Base-by-base conservation (phyloP, 768 basidiomycete genomes). In the Paxillus rubicundulus region DNA sequence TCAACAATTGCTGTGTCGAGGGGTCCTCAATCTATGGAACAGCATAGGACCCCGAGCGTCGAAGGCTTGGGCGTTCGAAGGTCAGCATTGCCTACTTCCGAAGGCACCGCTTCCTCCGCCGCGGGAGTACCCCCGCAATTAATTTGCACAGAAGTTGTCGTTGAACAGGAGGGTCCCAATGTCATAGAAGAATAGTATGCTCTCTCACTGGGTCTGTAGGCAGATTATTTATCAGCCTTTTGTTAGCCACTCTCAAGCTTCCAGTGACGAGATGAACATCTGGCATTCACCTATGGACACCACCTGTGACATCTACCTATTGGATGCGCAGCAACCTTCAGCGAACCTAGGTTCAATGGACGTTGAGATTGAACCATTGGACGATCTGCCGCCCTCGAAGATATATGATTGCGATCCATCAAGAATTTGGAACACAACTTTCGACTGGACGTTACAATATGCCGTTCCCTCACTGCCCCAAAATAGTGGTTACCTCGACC, bases 301-400 rank as follows among this genome's bases (percentile, higher is more conserved):
- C n/a, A 32, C 5, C n/a, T 30, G 45, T 41, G 37, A 38, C 17
- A n/a, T 9, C 37, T 5, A 38, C 9, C 16, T 10, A 13, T n/a
- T 38, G 17, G 37, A 13, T 28, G 41, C 13, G 57, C 33, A 13
- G 12, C 33, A 33, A 33, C 33, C 10, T 13, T 4, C 13, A 13
- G 33, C 12, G 33, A 13, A 33, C 10, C 2, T 4, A 12, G 33
- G 12, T 2, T 33, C 33, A 33, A 14, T 13, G 33, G 59, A 60
- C 42, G 38, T 53, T 13, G 59, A 61, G 18, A 61, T 61, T 48
- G 45, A 53, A 13, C 33, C 36, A 42, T 37, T 52, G 21, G 45
- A 49, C 12, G 54, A 61, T n/a, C 24, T 36, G 2, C 5, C 24
- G 17, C 47, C 45, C 10, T 21, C 41, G 30, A 12, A 9, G 9